Percentiles rank a stretch among this genome's conserved stretches.
These are phyloP conservation scores for Penicillium angulare DNA, from an alignment of 495 filamentous ascomycete genomes.

Conservation along the genomic window DNA sequence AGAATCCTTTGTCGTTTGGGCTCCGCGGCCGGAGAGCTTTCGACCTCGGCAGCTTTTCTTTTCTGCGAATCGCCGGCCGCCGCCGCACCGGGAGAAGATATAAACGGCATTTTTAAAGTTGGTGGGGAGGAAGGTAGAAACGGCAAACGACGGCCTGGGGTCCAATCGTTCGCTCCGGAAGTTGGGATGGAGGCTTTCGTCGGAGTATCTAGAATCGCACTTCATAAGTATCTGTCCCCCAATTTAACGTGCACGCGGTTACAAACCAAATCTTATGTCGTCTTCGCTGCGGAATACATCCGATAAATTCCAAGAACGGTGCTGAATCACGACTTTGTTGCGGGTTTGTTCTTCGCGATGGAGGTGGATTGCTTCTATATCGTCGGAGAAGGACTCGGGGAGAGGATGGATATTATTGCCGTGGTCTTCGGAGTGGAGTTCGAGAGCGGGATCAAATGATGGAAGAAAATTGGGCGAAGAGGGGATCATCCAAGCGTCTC, in stretches of 20 bases:
- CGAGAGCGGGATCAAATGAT: conserved; percentile 54
- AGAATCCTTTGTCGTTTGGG: conserved; percentile 42
- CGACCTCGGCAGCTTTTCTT: conserved; percentile 41
- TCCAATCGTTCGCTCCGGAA: conserved; percentile 22
- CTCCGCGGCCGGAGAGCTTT: conserved; percentile 33
- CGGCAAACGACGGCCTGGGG: conserved; percentile 12
- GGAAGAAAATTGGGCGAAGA: conserved; percentile 37
- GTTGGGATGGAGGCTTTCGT: conserved; percentile 28
- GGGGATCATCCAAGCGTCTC: conserved; percentile 35
- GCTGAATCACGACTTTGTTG: conserved; percentile 63
- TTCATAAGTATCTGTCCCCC: not conserved
- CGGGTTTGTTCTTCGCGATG: conserved; percentile 49
- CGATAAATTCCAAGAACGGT: conserved; percentile 55
- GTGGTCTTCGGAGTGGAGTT: conserved; percentile 48
- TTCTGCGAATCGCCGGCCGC: conserved; percentile 32
- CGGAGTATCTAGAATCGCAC: conserved; percentile 37
- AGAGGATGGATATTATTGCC: conserved; percentile 23
- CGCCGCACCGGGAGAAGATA: conserved; percentile 52
- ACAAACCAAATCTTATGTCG: conserved; percentile 47
- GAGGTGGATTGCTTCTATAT: conserved; percentile 57
- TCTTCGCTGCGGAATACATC: conserved; percentile 66
- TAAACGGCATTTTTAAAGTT: conserved; percentile 53
- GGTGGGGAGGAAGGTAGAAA: conserved; percentile 36
- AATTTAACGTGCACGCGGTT: not conserved
- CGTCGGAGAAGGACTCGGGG: conserved; percentile 54